Conservation (phyloP, 345 rosid genomes). For the Aegle marmelos region DNA sequence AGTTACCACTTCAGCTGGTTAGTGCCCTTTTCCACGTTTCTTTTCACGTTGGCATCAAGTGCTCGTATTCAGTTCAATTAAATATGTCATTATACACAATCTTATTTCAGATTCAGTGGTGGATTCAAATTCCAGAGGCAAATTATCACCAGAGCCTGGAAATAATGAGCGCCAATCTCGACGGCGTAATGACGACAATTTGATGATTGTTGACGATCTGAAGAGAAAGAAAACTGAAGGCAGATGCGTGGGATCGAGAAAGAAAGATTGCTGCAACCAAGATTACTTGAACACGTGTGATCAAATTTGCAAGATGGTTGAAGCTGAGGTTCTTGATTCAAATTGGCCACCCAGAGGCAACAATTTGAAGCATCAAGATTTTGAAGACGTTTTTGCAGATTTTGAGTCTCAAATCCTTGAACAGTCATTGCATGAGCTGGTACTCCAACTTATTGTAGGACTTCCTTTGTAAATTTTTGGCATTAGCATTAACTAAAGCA, state of each 20-base stretch:
- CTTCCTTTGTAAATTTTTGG: slow-evolving; percentile 12
- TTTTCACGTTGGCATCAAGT: background rate
- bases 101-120: background rate
- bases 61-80: background rate
- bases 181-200: slow-evolving; percentile 4
- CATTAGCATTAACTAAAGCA: background rate
- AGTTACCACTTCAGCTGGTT: slow-evolving; percentile 36
- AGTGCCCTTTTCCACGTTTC: background rate
- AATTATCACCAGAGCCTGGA: slow-evolving; percentile 27
- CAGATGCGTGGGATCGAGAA: slow-evolving; percentile 13
- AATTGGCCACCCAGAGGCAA: slow-evolving; percentile 21
- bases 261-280: background rate
- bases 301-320: slow-evolving; percentile 24
- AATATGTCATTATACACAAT: background rate
- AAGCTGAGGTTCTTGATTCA: slow-evolving; percentile 18
- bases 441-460: slow-evolving; percentile 19
- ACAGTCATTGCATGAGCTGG: slow-evolving; percentile 36
- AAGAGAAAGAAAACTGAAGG: slow-evolving; percentile 16
- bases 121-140: slow-evolving; percentile 26
- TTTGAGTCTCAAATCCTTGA: slow-evolving; percentile 33
- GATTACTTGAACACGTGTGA: slow-evolving; percentile 19
- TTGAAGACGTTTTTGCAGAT: slow-evolving; percentile 37
- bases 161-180: slow-evolving; percentile 4
- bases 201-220: slow-evolving; percentile 3
- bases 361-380: slow-evolving; percentile 16